Percentiles rank a stretch among this genome's conserved stretches.
Conservation (phyloP, 495 filamentous ascomycete genomes). For the Aspergillus avenaceus region DNA sequence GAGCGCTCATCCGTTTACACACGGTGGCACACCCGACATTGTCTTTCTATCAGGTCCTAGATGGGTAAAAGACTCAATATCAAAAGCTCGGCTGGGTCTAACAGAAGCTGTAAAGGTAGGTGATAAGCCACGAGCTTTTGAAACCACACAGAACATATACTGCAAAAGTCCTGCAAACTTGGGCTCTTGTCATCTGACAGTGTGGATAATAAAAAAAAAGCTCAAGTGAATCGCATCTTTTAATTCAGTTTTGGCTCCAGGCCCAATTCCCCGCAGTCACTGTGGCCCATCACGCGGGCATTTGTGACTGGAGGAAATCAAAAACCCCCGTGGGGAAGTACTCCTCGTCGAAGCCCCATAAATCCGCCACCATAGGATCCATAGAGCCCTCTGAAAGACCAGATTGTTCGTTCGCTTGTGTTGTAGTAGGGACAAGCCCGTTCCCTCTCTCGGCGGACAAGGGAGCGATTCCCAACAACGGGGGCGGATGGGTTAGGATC, state of each 20-base stretch:
- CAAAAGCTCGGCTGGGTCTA: too few relatives aligned
- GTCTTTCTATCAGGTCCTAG: too few relatives aligned
- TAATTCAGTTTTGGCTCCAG: not conserved
- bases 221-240: too few relatives aligned
- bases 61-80: too few relatives aligned
- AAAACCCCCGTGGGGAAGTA: constrained; percentile 48
- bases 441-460: constrained; percentile 42
- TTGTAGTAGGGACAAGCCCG: constrained; percentile 22
- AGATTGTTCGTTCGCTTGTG: constrained; percentile 23
- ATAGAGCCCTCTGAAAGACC: constrained; percentile 43
- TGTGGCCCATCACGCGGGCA: constrained; percentile 24
- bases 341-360: constrained; percentile 47
- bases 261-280: not conserved
- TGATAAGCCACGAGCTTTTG: too few relatives aligned
- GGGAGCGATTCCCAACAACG: constrained; percentile 40
- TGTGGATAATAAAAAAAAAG: too few relatives aligned
- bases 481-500: constrained; percentile 37
- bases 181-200: too few relatives aligned
- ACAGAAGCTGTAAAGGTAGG: too few relatives aligned
- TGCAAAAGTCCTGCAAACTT: too few relatives aligned
- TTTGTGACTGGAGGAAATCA: constrained; percentile 47
- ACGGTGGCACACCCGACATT: too few relatives aligned
- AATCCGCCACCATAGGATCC: constrained; percentile 46
- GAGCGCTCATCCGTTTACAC: too few relatives aligned
- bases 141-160: too few relatives aligned